phyloP scores from a whole-genome alignment of 306 rosid genomes.

The Fragaria ananassa region DNA sequence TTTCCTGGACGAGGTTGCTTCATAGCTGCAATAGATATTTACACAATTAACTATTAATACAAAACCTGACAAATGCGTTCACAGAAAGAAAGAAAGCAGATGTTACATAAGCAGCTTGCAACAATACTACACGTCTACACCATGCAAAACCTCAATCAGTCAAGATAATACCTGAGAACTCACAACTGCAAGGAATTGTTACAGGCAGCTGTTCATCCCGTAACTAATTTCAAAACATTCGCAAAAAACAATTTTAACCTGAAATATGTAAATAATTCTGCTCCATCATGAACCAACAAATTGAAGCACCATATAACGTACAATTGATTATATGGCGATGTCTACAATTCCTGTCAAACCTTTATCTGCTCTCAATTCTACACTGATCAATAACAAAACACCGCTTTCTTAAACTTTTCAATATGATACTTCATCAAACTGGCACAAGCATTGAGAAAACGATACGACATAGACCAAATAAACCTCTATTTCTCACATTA shows the following conservation, averaged over 20 bases:
- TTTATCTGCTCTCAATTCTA: not conserved
- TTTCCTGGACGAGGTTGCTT: slow-evolving; percentile 79
- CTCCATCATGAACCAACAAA: not conserved
- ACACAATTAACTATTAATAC: not conserved
- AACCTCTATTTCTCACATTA: not conserved
- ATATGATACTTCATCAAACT: not conserved
- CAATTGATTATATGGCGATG: not conserved
- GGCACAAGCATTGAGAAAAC: not conserved
- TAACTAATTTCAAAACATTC: not conserved
- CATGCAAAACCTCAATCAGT: not conserved
- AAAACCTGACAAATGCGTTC: too few relatives aligned
- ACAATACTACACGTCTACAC: not conserved
- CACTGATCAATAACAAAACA: not conserved
- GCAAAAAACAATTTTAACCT: not conserved
- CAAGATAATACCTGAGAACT: not conserved
- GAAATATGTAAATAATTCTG: not conserved
- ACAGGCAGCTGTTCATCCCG: not conserved
- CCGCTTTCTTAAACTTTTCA: not conserved
- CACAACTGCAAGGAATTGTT: not conserved
- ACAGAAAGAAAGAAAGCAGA: not conserved
- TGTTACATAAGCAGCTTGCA: not conserved
- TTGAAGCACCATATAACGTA: not conserved
- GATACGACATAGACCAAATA: not conserved
- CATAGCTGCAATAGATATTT: slow-evolving; percentile 55
- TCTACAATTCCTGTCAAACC: not conserved